Percentiles rank a stretch among this genome's conserved stretches.
phyloP scores from a whole-genome alignment of 2,329 filamentous ascomycete genomes.

The Pseudogymnoascus pannorum region DNA sequence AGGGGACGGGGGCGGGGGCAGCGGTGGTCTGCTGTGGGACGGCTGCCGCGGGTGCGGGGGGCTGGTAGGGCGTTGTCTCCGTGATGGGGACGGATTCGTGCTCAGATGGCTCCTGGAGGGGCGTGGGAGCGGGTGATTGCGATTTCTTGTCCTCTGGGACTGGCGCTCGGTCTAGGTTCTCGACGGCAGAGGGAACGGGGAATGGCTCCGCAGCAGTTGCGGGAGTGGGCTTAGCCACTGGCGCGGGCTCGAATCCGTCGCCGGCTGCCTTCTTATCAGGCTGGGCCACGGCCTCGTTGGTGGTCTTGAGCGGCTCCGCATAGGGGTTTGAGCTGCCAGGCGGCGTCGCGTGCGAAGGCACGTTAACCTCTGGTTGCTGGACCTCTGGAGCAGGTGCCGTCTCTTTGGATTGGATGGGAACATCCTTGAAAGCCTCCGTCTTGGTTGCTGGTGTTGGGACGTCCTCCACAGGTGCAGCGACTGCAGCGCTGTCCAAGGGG shows the following conservation, averaged over 20 bases:
- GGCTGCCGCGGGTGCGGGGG: too few relatives aligned
- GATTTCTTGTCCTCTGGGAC: too few relatives aligned
- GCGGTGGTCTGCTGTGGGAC: neutral
- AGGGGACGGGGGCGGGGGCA: neutral
- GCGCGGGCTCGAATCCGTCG: neutral
- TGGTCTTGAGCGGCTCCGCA: neutral
- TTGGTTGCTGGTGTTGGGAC: neutral
- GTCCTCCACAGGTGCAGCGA: neutral
- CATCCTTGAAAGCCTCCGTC: neutral
- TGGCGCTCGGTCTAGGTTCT: too few relatives aligned
- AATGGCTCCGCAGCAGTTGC: too few relatives aligned
- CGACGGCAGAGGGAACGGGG: too few relatives aligned
- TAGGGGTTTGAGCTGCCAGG: neutral
- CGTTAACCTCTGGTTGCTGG: neutral
- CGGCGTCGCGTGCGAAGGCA: neutral
- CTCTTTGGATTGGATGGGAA: neutral
- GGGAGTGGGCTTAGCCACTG: neutral
- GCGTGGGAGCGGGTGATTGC: too few relatives aligned
- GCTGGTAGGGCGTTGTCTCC: neutral
- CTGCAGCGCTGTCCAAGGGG: neutral
- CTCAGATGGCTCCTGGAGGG: neutral
- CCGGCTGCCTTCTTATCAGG: neutral
- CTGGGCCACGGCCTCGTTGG: neutral
- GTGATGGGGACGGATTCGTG: too few relatives aligned
- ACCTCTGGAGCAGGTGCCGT: neutral